Evolutionary conservation across 2,329 filamentous ascomycete species (phyloP).

Genomic region (Aspergillus persii): DNA sequence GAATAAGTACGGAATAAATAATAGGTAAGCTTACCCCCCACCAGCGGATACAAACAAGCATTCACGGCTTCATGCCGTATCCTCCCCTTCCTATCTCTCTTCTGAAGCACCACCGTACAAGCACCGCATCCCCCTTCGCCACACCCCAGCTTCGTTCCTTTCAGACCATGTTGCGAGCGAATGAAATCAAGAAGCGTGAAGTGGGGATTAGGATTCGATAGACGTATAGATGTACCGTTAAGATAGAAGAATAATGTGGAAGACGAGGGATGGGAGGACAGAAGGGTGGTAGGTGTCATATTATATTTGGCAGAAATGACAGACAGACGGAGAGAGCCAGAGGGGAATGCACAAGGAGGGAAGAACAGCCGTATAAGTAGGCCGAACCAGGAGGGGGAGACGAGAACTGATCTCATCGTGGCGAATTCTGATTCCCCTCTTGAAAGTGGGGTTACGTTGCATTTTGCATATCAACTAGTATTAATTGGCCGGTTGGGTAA

Average conservation of each 20-base stretch:
- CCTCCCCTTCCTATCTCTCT: conserved; percentile 56
- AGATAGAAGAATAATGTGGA: conserved; percentile 75
- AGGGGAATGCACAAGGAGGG: no score
- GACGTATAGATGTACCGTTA: conserved; percentile 65
- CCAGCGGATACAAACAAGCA: conserved; percentile 81
- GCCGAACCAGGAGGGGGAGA: no score
- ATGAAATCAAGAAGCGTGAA: conserved; percentile 73
- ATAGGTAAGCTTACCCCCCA: conserved; percentile 49
- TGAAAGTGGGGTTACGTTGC: no score
- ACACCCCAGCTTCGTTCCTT: conserved; percentile 71
- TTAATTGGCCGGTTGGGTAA: no score
- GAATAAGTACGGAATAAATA: no score
- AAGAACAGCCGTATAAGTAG: no score
- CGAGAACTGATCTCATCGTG: no score
- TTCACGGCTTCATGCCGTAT: conserved; percentile 89
- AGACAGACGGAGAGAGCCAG: no score
- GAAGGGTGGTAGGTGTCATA: no score
- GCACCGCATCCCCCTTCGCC: conserved; percentile 87
- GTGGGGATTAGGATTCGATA: conserved; percentile 80
- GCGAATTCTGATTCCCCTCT: no score
- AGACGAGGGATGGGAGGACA: not conserved
- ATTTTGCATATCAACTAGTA: no score
- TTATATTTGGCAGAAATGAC: no score
- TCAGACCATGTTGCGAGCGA: conserved; percentile 69
- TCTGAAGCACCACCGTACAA: conserved; percentile 69